Conservation (phyloP, 1,284 basidiomycete genomes). For the Trametes polyzona region DNA sequence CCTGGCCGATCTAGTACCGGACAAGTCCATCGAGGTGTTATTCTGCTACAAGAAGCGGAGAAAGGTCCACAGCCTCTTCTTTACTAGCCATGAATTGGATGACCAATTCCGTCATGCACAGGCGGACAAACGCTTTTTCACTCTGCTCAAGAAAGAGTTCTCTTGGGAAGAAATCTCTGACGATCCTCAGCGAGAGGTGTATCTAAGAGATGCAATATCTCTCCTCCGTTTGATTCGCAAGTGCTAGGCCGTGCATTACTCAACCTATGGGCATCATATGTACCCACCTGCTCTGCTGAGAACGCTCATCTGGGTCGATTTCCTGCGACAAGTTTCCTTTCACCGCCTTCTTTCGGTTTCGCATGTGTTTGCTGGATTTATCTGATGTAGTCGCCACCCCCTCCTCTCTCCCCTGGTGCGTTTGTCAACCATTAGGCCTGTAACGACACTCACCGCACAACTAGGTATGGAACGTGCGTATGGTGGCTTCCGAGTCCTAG, state of each 20-base stretch:
- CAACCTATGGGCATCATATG: not conserved
- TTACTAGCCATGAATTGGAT: not conserved
- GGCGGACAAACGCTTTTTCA: conserved; percentile 93
- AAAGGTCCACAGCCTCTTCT: conserved; percentile 56
- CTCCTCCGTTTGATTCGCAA: conserved; percentile 39
- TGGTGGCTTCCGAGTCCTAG: no score
- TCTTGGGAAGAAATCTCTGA: conserved; percentile 69
- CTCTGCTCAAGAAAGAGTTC: conserved; percentile 81
- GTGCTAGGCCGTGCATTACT: conserved; percentile 1
- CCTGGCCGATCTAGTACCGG: conserved; percentile 63
- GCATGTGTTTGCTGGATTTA: no score
- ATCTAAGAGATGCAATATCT: conserved; percentile 45
- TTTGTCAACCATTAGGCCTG: no score
- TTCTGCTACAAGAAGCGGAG: conserved; percentile 95
- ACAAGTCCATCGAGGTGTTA: conserved; percentile 65
- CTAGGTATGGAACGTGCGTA: no score
- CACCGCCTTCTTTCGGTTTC: no score
- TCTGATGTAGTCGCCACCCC: no score
- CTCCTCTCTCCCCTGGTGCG: no score
- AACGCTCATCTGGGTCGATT: no score
- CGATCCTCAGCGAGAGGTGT: conserved; percentile 42
- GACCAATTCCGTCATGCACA: conserved; percentile 41
- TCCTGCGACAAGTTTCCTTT: no score
- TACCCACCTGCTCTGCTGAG: no score
- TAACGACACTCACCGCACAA: no score